These are phyloP conservation scores for Globisporangium apiculatum DNA, from an alignment of 352 stramenopile genomes.

Conservation along the genomic window DNA sequence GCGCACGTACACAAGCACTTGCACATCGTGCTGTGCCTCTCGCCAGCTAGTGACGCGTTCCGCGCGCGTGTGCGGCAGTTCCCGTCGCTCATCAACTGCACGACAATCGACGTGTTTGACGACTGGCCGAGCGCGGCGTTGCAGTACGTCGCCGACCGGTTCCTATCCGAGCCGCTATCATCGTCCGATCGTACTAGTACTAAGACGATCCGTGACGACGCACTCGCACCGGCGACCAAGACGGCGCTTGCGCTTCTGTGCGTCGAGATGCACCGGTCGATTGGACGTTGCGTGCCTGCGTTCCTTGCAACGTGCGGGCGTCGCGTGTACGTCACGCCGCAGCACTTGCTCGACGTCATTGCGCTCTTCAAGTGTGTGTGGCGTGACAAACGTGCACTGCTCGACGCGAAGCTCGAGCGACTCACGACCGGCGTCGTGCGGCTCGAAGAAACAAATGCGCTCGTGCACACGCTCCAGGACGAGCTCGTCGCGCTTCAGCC, in stretches of 20 bases:
- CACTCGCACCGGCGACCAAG: slow-evolving; percentile 10
- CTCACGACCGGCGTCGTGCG: slow-evolving; percentile 62
- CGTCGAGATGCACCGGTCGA: slow-evolving; percentile 46
- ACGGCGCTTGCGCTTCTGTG: slow-evolving; percentile 33
- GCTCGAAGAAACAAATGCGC: slow-evolving; percentile 60
- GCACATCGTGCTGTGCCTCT: slow-evolving; percentile 91
- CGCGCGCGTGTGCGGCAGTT: slow-evolving; percentile 86
- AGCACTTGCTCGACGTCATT: slow-evolving; percentile 90
- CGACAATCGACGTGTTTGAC: slow-evolving; percentile 92
- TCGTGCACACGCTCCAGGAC: slow-evolving; percentile 53
- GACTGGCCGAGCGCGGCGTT: slow-evolving; percentile 87
- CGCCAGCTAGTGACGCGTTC: slow-evolving; percentile 75
- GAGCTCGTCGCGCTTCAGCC: slow-evolving; percentile 86
- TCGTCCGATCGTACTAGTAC: not conserved
- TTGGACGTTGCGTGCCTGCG: slow-evolving; percentile 10
- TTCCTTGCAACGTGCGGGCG: slow-evolving; percentile 34
- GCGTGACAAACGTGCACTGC: slow-evolving; percentile 28
- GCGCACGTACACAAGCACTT: slow-evolving; percentile 71
- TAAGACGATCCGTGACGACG: not conserved
- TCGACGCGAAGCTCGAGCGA: slow-evolving; percentile 44
- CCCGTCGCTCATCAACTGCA: slow-evolving; percentile 91
- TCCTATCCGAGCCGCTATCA: slow-evolving; percentile 19
- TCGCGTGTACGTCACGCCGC: slow-evolving; percentile 61
- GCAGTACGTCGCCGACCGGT: slow-evolving; percentile 71
- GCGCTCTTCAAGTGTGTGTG: slow-evolving; percentile 80